Evolutionary conservation across 2,329 filamentous ascomycete species (phyloP).

Genomic region (Aspergillus nomiae): DNA sequence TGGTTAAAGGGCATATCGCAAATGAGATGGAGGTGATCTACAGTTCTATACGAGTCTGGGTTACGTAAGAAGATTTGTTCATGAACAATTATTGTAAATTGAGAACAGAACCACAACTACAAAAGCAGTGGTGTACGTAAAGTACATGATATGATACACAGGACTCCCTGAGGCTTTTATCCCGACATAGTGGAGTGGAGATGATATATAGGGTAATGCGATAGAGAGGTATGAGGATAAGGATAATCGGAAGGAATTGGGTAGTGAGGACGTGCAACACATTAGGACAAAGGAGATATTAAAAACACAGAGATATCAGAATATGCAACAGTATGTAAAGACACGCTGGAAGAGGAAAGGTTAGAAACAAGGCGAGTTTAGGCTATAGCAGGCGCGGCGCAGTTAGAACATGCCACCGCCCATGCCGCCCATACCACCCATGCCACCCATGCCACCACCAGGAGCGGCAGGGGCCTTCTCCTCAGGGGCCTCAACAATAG

Average conservation of each 20-base stretch:
- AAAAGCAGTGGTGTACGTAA: constrained; percentile 13
- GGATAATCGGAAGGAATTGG: constrained; percentile 13
- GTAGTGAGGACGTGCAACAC: constrained; percentile 24
- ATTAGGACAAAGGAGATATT: constrained; percentile 28
- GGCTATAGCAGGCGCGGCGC: constrained; percentile 11
- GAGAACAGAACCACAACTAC: constrained; percentile 14
- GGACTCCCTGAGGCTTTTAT: constrained; percentile 28
- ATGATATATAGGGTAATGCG: constrained; percentile 19
- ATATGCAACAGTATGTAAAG: constrained; percentile 37
- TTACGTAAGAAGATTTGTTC: not conserved
- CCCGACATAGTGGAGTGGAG: constrained; percentile 28
- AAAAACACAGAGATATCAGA: constrained; percentile 27
- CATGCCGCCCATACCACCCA: constrained; percentile 58
- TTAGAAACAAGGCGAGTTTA: constrained; percentile 23
- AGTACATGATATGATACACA: constrained; percentile 31
- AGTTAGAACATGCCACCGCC: constrained; percentile 65
- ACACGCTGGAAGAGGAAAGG: constrained; percentile 33
- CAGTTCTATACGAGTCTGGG: not conserved
- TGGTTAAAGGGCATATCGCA: not conserved
- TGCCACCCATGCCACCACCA: constrained; percentile 62
- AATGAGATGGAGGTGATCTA: not conserved
- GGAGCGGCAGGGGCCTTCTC: constrained; percentile 72
- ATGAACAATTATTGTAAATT: constrained; percentile 19
- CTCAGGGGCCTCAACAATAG: constrained; percentile 93
- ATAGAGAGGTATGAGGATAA: constrained; percentile 10